Conservation (phyloP, 2,329 filamentous ascomycete genomes). For the Aspergillus pseudoviridinutans region DNA sequence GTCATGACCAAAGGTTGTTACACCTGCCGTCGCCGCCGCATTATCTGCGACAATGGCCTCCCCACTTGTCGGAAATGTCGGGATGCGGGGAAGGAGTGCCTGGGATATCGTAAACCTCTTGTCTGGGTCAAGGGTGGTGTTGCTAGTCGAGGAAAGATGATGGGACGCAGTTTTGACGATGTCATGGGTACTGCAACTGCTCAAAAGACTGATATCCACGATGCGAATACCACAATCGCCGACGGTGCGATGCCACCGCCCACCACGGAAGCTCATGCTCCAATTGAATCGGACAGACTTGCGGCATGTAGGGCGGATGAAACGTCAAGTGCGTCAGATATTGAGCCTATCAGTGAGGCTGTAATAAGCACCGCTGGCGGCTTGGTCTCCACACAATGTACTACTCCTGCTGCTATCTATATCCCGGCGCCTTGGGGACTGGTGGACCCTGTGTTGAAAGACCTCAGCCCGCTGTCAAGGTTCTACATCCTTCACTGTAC, state of each 20-base stretch:
- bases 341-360: background rate
- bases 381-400: conserved; percentile 1
- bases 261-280: background rate
- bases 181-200: conserved; percentile 10
- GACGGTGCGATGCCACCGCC: background rate
- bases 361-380: background rate
- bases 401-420: conserved; percentile 10
- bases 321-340: background rate
- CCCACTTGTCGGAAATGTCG: conserved; percentile 42
- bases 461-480: conserved; percentile 40
- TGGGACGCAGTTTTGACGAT: conserved; percentile 50
- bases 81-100: conserved; percentile 41
- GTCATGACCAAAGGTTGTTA: conserved; percentile 42
- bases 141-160: conserved; percentile 47
- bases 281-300: conserved; percentile 7
- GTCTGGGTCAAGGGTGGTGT: conserved; percentile 43
- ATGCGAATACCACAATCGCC: background rate
- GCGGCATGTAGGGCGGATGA: background rate
- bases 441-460: conserved; percentile 46
- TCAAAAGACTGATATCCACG: conserved; percentile 5
- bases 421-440: conserved; percentile 37
- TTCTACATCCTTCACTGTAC: conserved; percentile 47
- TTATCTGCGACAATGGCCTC: conserved; percentile 41
- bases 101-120: conserved; percentile 41
- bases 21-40: conserved; percentile 42